phyloP scores from a whole-genome alignment of 78 protist species.

The Dictyostelium firmibasis region DNA sequence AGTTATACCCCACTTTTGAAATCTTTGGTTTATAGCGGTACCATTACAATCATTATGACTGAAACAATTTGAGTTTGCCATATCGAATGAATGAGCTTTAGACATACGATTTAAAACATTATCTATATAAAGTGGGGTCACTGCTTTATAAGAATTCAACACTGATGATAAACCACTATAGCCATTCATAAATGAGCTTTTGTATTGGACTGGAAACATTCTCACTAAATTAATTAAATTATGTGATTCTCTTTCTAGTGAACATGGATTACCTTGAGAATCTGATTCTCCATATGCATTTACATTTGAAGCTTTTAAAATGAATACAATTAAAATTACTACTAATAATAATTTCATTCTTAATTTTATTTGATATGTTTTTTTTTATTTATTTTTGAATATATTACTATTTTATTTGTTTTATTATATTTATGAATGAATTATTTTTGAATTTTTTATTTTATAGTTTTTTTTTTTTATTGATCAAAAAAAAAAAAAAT shows the following conservation, averaged over 20 bases:
- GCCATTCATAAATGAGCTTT: not conserved
- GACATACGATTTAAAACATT: conserved; percentile 8
- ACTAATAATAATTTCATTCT: not conserved
- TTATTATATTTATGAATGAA: not conserved
- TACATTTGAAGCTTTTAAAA: not conserved
- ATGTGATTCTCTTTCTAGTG: conserved; percentile 4
- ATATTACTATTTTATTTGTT: not conserved
- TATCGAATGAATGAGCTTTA: not conserved
- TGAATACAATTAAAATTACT: not conserved
- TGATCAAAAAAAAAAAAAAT: not conserved
- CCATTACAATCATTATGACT: not conserved
- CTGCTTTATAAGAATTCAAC: not conserved
- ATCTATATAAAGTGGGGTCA: not conserved
- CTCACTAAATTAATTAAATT: not conserved
- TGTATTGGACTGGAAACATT: conserved; percentile 1
- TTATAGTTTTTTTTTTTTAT: too few relatives aligned
- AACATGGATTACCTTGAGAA: not conserved
- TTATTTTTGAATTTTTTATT: not conserved
- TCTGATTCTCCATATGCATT: conserved; percentile 21
- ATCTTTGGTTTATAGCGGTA: not conserved
- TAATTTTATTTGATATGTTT: too few relatives aligned
- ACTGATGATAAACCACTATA: not conserved
- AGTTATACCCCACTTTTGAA: not conserved
- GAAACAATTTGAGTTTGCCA: not conserved
- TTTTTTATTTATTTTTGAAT: not conserved